Evolutionary conservation across 345 rosid genomes (phyloP).

Genomic region (Rhodamnia rubescens): DNA sequence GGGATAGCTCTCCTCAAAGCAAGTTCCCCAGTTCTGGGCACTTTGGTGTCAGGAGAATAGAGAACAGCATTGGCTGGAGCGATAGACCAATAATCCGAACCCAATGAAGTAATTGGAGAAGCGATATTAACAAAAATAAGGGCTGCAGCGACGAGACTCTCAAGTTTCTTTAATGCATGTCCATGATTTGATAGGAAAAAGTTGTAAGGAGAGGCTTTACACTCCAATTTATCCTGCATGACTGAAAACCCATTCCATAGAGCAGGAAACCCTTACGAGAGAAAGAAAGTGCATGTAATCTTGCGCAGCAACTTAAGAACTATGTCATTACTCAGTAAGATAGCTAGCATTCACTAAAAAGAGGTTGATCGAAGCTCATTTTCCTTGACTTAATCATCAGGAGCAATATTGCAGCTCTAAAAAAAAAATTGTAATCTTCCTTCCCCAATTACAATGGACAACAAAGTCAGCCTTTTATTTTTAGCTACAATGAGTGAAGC

Average conservation of each 20-base stretch:
- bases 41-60: slow-evolving; percentile 80
- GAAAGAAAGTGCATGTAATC: not conserved
- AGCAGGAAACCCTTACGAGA: not conserved
- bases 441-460: not conserved
- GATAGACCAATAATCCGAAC: slow-evolving; percentile 31
- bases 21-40: slow-evolving; percentile 93
- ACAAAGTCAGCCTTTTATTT: not conserved
- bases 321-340: not conserved
- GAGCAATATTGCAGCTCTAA: not conserved
- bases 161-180: slow-evolving; percentile 25
- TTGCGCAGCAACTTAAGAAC: not conserved
- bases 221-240: slow-evolving; percentile 39
- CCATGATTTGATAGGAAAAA: slow-evolving; percentile 13
- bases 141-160: slow-evolving; percentile 33
- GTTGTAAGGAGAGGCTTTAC: slow-evolving; percentile 8
- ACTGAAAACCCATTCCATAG: slow-evolving; percentile 29
- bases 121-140: slow-evolving; percentile 50
- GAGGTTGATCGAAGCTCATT: not conserved
- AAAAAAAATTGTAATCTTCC: not conserved
- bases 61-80: slow-evolving; percentile 71
- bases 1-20: slow-evolving; percentile 88
- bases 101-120: slow-evolving; percentile 48
- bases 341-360: not conserved
- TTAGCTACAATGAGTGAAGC: not conserved
- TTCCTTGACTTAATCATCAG: not conserved